Evolutionary conservation across 2,329 filamentous ascomycete genomes (phyloP).

Genomic region (Alternaria brassicae): DNA sequence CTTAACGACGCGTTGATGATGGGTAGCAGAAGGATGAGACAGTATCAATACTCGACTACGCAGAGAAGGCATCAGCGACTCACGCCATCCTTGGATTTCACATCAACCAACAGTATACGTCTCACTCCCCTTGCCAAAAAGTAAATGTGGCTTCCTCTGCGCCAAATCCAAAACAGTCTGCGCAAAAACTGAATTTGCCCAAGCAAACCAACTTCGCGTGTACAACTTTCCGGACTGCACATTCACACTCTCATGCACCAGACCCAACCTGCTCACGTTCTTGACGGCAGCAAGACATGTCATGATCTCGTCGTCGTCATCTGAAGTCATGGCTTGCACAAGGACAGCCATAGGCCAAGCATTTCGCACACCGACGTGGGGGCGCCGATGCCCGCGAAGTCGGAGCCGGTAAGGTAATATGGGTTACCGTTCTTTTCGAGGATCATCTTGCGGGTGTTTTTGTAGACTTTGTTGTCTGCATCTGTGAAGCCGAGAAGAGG

Average conservation of each 20-base stretch:
- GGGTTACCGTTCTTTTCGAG: constrained; percentile 80
- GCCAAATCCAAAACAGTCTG: constrained; percentile 90
- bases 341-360: constrained; percentile 98
- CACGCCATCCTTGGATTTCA: background rate
- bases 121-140: constrained; percentile 72
- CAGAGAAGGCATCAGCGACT: background rate
- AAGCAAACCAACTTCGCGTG: constrained; percentile 87
- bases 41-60: background rate
- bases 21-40: background rate
- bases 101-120: constrained; percentile 30
- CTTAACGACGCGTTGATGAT: background rate
- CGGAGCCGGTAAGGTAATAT: constrained; percentile 79
- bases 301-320: constrained; percentile 82
- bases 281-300: constrained; percentile 77
- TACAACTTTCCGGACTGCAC: constrained; percentile 2
- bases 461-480: constrained; percentile 72
- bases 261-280: constrained; percentile 73
- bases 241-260: constrained; percentile 86
- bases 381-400: constrained; percentile 87
- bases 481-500: constrained; percentile 79
- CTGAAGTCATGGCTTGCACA: constrained; percentile 86
- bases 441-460: constrained; percentile 87
- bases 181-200: constrained; percentile 97
- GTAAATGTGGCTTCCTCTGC: constrained; percentile 82
- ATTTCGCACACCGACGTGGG: constrained; percentile 81